phyloP scores from a whole-genome alignment of 2,329 filamentous ascomycete species.

The Tolypocladium pustulatum region DNA sequence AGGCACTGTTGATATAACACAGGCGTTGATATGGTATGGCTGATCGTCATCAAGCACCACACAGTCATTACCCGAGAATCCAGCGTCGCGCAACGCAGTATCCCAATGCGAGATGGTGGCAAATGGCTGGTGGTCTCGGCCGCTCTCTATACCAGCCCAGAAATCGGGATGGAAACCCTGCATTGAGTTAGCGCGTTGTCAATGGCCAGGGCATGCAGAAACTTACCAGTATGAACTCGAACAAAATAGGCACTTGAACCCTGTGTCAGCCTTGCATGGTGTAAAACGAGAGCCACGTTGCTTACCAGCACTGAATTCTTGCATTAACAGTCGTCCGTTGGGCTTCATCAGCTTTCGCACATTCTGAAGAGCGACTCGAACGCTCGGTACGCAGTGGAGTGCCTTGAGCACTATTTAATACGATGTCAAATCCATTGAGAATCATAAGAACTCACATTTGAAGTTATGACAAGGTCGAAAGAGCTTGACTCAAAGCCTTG shows the following conservation, averaged over 20 bases:
- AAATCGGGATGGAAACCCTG: not conserved
- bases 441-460: not conserved
- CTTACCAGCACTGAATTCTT: not conserved
- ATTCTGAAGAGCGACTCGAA: not conserved
- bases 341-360: not conserved
- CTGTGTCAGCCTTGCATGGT: not conserved
- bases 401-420: not conserved
- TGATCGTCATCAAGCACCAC: conserved; percentile 3
- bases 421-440: not conserved
- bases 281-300: not conserved
- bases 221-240: not conserved
- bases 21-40: not conserved
- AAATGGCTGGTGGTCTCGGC: not conserved
- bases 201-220: too few species aligned
- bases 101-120: conserved; percentile 1
- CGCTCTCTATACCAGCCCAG: not conserved
- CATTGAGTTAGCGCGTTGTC: not conserved
- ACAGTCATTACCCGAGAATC: conserved; percentile 2
- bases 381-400: not conserved
- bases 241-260: not conserved
- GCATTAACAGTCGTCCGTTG: not conserved
- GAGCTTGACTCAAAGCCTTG: conserved; percentile 4
- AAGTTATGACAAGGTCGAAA: conserved; percentile 4
- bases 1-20: not conserved
- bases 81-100: not conserved